These are phyloP conservation scores for Trametes villosa DNA, from an alignment of 768 basidiomycete species.

Conservation along the genomic window DNA sequence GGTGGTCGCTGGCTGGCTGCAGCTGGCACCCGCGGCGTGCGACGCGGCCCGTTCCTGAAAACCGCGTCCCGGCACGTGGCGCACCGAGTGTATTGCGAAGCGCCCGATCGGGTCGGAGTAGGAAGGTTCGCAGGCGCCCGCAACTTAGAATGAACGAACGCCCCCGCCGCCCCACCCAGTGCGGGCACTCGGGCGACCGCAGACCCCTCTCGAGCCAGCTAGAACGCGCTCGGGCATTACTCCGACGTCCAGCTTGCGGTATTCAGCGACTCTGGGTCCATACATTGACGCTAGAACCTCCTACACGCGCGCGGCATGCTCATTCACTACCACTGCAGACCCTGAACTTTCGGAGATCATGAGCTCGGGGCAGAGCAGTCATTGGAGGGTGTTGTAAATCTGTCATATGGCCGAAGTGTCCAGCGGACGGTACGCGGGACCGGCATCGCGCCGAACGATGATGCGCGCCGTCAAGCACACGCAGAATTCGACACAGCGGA, in stretches of 20 bases:
- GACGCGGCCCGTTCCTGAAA: slow-evolving; percentile 16
- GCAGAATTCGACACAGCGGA: slow-evolving; percentile 1
- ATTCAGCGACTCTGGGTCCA: slow-evolving; percentile 6
- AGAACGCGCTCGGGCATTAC: background rate
- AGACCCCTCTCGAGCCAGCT: background rate
- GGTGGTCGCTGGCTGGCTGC: background rate
- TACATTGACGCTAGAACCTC: slow-evolving; percentile 15
- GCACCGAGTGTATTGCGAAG: slow-evolving; percentile 9
- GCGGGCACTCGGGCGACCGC: slow-evolving; percentile 5
- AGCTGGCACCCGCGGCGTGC: background rate
- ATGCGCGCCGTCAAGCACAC: slow-evolving; percentile 12
- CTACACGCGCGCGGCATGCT: slow-evolving; percentile 5
- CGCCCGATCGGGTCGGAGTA: slow-evolving; percentile 21
- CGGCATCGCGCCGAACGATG: slow-evolving; percentile 4
- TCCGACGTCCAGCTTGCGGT: slow-evolving; percentile 10
- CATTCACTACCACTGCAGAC: slow-evolving; percentile 21
- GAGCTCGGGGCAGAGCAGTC: slow-evolving; percentile 9
- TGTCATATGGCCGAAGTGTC: slow-evolving; percentile 10
- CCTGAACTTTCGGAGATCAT: slow-evolving; percentile 20
- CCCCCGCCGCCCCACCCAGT: background rate
- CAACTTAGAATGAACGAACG: slow-evolving; percentile 11
- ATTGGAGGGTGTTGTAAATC: slow-evolving; percentile 1
- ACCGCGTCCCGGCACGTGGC: slow-evolving; percentile 13
- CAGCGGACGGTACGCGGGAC: slow-evolving; percentile 2
- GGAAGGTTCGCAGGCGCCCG: slow-evolving; percentile 9